Base-by-base conservation (phyloP, 345 rosid genomes). In the Brassica incana region DNA sequence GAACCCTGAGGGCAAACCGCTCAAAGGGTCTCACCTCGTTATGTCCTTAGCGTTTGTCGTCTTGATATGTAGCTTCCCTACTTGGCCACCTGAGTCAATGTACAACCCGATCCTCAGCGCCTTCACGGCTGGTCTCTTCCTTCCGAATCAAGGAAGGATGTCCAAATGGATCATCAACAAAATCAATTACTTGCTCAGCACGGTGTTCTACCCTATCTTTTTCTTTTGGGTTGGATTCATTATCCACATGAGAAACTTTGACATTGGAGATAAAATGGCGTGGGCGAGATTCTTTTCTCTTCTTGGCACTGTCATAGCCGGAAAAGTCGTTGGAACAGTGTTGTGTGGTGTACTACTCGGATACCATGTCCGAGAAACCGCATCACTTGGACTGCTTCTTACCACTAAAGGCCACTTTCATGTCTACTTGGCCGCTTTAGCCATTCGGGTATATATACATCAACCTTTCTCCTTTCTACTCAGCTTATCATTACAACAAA, bases 1-100 rank as follows among this genome's bases (percentile, higher is more conserved):
- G 78, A 95, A 95, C 80, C 99, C 99, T 0, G 97, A 93, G 82
- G 99, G 99, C 71, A 95, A 91, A 73, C 90, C 97, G 4, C 84
- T 93, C 68, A 91, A 95, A 84, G 99, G 99, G 8, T 89, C 98
- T 18, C 98, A 95, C 77, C 88, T 95, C 27, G 94, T 95, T 38
- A 87, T 95, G 18, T 87, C 97, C 12, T 76, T 95, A 12, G 99
- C 98, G 2, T 93, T 89, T 73, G 89, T 93, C 75, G 92, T 86
- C 56, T 38, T 88, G 20, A 77, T 89, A 5, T 95, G 99, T 69
- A 77, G 88, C 75, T 87, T 85, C 77, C 86, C 98, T 0, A 85
- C 93, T 0, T 74, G 87, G 79, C 74, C 84, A 48, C 74, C 80
- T 72, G 74, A 81, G n/a, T 88, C 87, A 36, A 90, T 91, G 45